Evolutionary conservation across 31 red algal species (phyloP).

Genomic region (Asparagopsis taxiformis): DNA sequence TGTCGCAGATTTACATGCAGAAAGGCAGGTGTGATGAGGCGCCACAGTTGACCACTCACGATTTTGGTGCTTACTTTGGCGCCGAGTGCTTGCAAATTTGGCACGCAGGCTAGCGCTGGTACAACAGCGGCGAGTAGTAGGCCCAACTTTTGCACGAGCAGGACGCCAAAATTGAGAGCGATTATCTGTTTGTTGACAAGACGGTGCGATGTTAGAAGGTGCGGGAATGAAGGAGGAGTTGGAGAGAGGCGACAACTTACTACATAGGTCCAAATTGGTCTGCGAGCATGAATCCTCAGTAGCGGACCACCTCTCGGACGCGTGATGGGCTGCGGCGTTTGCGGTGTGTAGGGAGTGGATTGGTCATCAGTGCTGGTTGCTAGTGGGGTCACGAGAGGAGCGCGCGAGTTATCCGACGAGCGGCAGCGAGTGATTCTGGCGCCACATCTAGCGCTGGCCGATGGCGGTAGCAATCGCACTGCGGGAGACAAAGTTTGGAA

Average conservation of each 20-base stretch:
- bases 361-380: too few species aligned
- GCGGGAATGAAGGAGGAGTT: background rate
- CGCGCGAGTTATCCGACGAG: too few species aligned
- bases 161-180: background rate
- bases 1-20: conserved; percentile 11
- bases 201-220: background rate
- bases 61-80: conserved; percentile 11
- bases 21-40: conserved; percentile 8
- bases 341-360: too few species aligned
- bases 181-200: background rate
- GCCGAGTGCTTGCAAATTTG: conserved; percentile 2
- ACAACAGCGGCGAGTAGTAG: background rate
- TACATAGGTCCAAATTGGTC: conserved; percentile 1
- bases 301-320: too few species aligned
- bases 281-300: background rate
- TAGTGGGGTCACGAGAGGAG: too few species aligned
- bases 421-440: too few species aligned
- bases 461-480: too few species aligned
- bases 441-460: too few species aligned
- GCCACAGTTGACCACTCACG: background rate
- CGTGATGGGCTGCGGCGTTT: too few species aligned
- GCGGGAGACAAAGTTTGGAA: too few species aligned
- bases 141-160: background rate
- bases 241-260: background rate
- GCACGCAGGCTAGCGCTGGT: background rate